A percentile compares a stretch with the other conserved stretches of the same genome.
Conservation (phyloP, 139 green algal species). For the Chlamydomonas sphaeroides region DNA sequence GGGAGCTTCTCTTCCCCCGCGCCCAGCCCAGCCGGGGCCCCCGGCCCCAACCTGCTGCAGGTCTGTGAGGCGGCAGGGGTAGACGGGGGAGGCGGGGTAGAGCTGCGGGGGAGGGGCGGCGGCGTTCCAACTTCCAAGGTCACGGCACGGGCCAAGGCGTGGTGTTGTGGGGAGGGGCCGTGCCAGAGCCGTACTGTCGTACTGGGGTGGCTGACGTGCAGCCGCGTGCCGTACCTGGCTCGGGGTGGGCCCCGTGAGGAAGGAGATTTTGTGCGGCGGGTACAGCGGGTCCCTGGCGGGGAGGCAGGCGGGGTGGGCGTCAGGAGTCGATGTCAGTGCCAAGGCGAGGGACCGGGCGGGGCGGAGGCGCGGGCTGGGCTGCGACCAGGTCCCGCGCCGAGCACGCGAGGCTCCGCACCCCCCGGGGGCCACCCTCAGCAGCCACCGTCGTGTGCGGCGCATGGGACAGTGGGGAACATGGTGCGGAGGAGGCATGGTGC, state of each 20-base stretch:
- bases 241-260: slow-evolving; percentile 41
- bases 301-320: not conserved
- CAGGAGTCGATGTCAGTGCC: not conserved
- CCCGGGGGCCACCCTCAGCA: not conserved
- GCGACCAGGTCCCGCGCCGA: no score
- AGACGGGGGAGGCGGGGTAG: slow-evolving; percentile 42
- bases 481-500: no score
- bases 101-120: no score
- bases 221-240: no score
- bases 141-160: no score
- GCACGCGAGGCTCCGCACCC: not conserved
- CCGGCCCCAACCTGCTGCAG: slow-evolving; percentile 2
- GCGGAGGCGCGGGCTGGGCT: no score
- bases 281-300: slow-evolving; percentile 42
- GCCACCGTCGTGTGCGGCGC: no score
- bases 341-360: not conserved
- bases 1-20: not conserved
- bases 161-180: no score
- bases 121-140: no score
- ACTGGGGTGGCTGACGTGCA: no score
- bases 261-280: slow-evolving; percentile 28
- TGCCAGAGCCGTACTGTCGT: no score
- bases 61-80: slow-evolving; percentile 33
- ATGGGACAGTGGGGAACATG: no score
- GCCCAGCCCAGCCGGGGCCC: not conserved